phyloP scores from a whole-genome alignment of 2,329 filamentous ascomycete species.

The Chaetomium globosum region DNA sequence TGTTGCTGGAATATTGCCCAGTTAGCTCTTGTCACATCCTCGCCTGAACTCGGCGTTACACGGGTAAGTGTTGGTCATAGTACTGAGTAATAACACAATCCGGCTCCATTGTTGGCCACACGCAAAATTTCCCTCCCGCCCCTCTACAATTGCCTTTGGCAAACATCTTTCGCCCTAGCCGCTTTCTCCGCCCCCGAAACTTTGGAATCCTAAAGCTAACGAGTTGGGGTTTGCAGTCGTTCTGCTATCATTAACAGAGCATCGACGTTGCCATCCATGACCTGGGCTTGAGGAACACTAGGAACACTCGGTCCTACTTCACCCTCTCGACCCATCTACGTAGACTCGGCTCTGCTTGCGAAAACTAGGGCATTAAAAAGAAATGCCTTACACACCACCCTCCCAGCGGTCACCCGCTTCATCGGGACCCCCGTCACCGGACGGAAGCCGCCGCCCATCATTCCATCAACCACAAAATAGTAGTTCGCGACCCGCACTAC shows the following conservation, averaged over 20 bases:
- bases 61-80: constrained; percentile 21
- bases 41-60: constrained; percentile 23
- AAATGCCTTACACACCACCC: constrained; percentile 88
- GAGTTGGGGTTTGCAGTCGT: not conserved
- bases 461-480: constrained; percentile 47
- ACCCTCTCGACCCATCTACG: not conserved
- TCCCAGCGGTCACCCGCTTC: constrained; percentile 65
- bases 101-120: constrained; percentile 15
- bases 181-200: not conserved
- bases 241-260: constrained; percentile 4
- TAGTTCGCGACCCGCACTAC: constrained; percentile 56
- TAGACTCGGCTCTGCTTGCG: constrained; percentile 38
- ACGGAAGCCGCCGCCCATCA: constrained; percentile 61
- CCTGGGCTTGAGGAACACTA: constrained; percentile 23
- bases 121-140: not conserved
- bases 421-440: constrained; percentile 60
- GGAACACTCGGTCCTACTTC: constrained; percentile 13
- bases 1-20: constrained; percentile 50
- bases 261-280: constrained; percentile 30
- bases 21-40: constrained; percentile 36
- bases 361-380: constrained; percentile 8
- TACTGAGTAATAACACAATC: constrained; percentile 15
- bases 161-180: not conserved
- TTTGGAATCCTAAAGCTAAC: constrained; percentile 15
- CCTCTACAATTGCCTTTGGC: constrained; percentile 2